Conservation (phyloP, 225 moss, liverwort and hornwort species). For the Polytrichum commune region DNA sequence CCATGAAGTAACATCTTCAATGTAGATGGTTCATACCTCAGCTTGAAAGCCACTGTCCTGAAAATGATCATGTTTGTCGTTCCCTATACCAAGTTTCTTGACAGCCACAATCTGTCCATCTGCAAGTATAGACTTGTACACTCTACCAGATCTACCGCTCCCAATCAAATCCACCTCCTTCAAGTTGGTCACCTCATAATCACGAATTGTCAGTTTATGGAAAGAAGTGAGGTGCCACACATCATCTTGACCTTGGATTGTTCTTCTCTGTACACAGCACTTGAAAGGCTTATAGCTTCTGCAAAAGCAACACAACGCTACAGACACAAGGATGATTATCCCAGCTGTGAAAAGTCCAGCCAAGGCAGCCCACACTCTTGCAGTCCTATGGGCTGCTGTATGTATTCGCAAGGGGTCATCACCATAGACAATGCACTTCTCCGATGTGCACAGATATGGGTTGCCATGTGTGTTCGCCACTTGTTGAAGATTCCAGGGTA, state of each 20-base stretch:
- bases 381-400: constrained; percentile 16
- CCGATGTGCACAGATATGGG: constrained; percentile 42
- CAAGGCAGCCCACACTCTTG: constrained; percentile 56
- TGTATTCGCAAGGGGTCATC: constrained; percentile 13
- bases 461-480: constrained; percentile 68
- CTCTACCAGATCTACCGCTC: constrained; percentile 54
- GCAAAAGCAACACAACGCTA: constrained; percentile 71
- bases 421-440: constrained; percentile 16
- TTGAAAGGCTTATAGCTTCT: constrained; percentile 48
- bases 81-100: constrained; percentile 42
- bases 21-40: constrained; percentile 30
- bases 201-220: constrained; percentile 47
- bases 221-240: constrained; percentile 60
- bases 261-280: constrained; percentile 26
- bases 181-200: constrained; percentile 49
- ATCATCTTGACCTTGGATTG: constrained; percentile 11
- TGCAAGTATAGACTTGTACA: constrained; percentile 48
- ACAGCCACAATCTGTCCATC: constrained; percentile 57
- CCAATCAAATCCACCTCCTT: constrained; percentile 62
- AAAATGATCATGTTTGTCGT: constrained; percentile 30
- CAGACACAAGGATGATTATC: constrained; percentile 58
- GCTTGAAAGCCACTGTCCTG: constrained; percentile 60
- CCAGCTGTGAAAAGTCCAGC: constrained; percentile 60
- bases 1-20: no score
- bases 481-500: constrained; percentile 61